A percentile compares a stretch with the other conserved stretches of the same genome.
These are phyloP conservation scores for Casaregolazyma lundiana DNA, from an alignment of 1,139 yeast genomes.

Conservation along the genomic window DNA sequence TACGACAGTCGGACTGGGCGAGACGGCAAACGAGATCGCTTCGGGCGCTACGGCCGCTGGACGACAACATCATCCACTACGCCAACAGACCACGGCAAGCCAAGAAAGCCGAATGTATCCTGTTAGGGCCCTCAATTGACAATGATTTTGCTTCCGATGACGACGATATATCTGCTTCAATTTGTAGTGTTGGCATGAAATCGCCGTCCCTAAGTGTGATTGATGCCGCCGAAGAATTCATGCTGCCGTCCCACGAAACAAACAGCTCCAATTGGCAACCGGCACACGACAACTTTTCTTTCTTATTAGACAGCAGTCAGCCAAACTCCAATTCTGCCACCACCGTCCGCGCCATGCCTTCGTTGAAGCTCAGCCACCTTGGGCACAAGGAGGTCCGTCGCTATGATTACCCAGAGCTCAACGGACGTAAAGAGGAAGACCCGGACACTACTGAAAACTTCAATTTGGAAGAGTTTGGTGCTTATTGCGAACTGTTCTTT, in stretches of 20 bases:
- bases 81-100: neutral
- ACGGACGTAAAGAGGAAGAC: neutral
- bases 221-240: neutral
- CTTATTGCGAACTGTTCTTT: neutral
- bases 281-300: neutral
- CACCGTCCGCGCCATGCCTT: neutral
- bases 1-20: neutral
- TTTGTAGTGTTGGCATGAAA: neutral
- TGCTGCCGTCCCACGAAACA: neutral
- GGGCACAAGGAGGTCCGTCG: neutral
- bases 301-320: neutral
- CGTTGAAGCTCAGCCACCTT: neutral
- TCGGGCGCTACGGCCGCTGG: neutral
- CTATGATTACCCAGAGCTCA: neutral
- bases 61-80: neutral
- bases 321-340: neutral
- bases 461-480: neutral
- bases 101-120: neutral
- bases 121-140: neutral
- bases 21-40: neutral
- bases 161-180: neutral
- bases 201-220: neutral
- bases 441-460: neutral
- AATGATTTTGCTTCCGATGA: neutral
- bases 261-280: neutral